Base-by-base conservation (phyloP, 2,329 filamentous ascomycete genomes). In the Proliferodiscus dingleyae region DNA sequence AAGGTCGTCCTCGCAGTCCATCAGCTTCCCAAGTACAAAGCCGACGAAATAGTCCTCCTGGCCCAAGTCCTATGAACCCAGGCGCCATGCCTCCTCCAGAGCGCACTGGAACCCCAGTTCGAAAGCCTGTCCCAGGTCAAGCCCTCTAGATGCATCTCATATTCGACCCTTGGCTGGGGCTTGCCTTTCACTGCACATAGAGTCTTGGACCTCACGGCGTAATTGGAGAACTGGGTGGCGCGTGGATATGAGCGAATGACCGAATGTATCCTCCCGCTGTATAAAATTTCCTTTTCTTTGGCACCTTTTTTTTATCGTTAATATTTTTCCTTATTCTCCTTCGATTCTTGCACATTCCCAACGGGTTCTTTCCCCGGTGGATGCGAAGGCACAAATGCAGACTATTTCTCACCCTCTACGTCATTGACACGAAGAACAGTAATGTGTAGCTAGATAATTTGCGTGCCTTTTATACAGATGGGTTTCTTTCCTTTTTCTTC, bases 61-160 rank as follows among this genome's bases (percentile, higher is more conserved):
- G 53, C 18, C 55, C 51, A 41, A 56, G 54, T 36, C 50, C 54
- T 13, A 60, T 61, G 53, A 61, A 57, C 39, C 49, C 51, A 47
- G 23, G 37, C 40, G 30, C 41, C 16, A 30, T 13, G 26, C 42
- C 53, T 38, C 40, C 49, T 22, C 48, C 37, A 36, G 26, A 46
- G 29, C 16, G 28, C 24, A 9, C 24, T 43, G 36, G 36, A 38
- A 42, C 53, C 9, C 47, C 57, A 21, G 49, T 42, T 9, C 49
- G 60, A 37, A 64, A 64, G 39, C 61, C 60, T 16, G 58, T 64
- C 44, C 59, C 59, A 13, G 61, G 61, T 43, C 61, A 63, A 56
- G 61, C 61, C 36, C 33, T 62, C 45, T 63, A 51, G 56, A 48
- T 30, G 36, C 18, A 41, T 39, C 37, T 41, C 13, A 33, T 18